These are phyloP conservation scores for Amylocarpus encephaloides DNA, from an alignment of 2,329 filamentous ascomycete genomes.

Conservation along the genomic window DNA sequence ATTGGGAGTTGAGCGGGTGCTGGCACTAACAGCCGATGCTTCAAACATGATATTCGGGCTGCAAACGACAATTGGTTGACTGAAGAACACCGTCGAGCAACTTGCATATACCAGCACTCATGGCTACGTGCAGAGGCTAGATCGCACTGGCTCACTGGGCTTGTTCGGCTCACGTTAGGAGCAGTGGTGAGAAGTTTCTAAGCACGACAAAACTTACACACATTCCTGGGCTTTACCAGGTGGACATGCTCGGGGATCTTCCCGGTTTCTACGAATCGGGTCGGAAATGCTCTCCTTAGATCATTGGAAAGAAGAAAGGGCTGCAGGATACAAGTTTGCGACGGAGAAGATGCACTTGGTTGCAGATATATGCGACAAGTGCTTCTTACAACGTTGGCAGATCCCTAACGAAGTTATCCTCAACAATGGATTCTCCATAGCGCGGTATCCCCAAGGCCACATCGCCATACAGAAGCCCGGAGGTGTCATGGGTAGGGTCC, in stretches of 20 bases:
- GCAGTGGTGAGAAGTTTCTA: slow-evolving; percentile 29
- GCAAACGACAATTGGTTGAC: slow-evolving; percentile 27
- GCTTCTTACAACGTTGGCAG: slow-evolving; percentile 40
- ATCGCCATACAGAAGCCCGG: slow-evolving; percentile 16
- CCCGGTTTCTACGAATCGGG: slow-evolving; percentile 31
- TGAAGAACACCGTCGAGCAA: slow-evolving; percentile 28
- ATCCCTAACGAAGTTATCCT: slow-evolving; percentile 39
- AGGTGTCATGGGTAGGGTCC: slow-evolving; percentile 11
- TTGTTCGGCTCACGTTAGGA: too few relatives aligned
- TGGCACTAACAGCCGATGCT: slow-evolving; percentile 35
- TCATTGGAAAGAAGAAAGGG: slow-evolving; percentile 29
- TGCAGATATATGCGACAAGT: slow-evolving; percentile 33
- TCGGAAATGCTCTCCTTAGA: slow-evolving; percentile 27
- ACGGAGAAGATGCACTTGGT: slow-evolving; percentile 30
- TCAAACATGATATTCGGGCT: slow-evolving; percentile 46
- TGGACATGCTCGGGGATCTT: slow-evolving; percentile 29
- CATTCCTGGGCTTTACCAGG: slow-evolving; percentile 25
- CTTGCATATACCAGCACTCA: slow-evolving; percentile 26
- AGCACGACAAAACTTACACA: slow-evolving; percentile 27
- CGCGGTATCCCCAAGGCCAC: slow-evolving; percentile 31
- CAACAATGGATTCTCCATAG: slow-evolving; percentile 41
- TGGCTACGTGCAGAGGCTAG: slow-evolving; percentile 19
- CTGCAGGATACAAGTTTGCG: slow-evolving; percentile 25
- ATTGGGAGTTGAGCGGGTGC: slow-evolving; percentile 22
- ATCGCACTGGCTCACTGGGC: slow-evolving; percentile 27